phyloP scores from a whole-genome alignment of 768 basidiomycete species.

The Trametes cubensis region DNA sequence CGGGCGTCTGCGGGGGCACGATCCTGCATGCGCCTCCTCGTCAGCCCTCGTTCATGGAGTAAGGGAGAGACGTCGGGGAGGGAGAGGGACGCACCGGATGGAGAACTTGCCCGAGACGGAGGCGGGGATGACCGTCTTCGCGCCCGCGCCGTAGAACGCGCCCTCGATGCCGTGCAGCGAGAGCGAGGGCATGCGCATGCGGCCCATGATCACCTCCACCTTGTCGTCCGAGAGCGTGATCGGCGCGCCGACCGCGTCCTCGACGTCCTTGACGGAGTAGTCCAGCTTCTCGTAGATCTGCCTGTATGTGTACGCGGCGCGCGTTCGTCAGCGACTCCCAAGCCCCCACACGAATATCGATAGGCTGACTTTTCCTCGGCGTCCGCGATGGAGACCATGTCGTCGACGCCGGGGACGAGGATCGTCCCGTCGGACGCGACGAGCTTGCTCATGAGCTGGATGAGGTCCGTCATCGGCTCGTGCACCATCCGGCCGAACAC shows the following conservation, averaged over 20 bases:
- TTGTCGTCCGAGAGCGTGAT: slow-evolving; percentile 80
- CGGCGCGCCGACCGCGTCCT: slow-evolving; percentile 71
- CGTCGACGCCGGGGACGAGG: slow-evolving; percentile 85
- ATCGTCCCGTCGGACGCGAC: slow-evolving; percentile 81
- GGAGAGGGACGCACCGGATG: slow-evolving; percentile 59
- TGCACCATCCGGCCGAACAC: slow-evolving; percentile 81
- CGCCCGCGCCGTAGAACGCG: slow-evolving; percentile 81
- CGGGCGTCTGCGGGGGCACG: slow-evolving; percentile 88
- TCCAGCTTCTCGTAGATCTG: slow-evolving; percentile 75
- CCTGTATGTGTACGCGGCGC: slow-evolving; percentile 37
- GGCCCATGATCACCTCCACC: slow-evolving; percentile 81
- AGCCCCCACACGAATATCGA: neutral
- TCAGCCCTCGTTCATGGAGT: too few relatives aligned
- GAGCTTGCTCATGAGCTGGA: slow-evolving; percentile 81
- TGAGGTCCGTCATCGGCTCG: slow-evolving; percentile 93
- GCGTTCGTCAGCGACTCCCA: slow-evolving; percentile 2
- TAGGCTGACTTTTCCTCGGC: slow-evolving; percentile 65
- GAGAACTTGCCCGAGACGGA: slow-evolving; percentile 91
- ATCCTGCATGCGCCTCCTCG: slow-evolving; percentile 42
- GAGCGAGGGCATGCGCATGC: slow-evolving; percentile 88
- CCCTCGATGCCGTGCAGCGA: slow-evolving; percentile 96
- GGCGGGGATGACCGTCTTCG: slow-evolving; percentile 94
- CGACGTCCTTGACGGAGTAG: slow-evolving; percentile 72
- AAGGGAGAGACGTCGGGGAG: too few relatives aligned
- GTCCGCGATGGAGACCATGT: slow-evolving; percentile 75